These are phyloP conservation scores for Phellopilus nigrolimitatus DNA, from an alignment of 1,284 basidiomycete species.

Conservation along the genomic window DNA sequence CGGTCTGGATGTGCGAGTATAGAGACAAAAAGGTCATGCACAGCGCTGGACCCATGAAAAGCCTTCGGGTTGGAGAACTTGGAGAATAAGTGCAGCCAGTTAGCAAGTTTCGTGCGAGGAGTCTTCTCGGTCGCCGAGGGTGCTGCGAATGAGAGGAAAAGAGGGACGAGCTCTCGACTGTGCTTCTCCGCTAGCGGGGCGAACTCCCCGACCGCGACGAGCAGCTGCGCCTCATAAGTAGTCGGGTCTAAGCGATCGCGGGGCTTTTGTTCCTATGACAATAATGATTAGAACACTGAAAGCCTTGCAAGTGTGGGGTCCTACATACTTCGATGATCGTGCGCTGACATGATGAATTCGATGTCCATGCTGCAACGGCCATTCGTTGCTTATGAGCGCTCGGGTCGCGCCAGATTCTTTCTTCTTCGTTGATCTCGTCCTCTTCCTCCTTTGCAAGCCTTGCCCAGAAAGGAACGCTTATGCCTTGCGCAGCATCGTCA, in stretches of 20 bases:
- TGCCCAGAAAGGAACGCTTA: constrained; percentile 26
- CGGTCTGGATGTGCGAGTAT: constrained; percentile 88
- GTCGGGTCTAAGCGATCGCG: constrained; percentile 68
- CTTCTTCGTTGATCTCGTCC: constrained; percentile 56
- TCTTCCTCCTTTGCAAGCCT: constrained; percentile 23
- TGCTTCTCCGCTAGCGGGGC: constrained; percentile 77
- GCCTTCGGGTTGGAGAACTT: constrained; percentile 92
- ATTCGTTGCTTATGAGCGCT: constrained; percentile 57
- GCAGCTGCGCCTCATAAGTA: constrained; percentile 79
- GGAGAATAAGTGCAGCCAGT: constrained; percentile 84
- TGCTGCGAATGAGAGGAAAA: constrained; percentile 63
- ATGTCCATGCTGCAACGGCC: constrained; percentile 42
- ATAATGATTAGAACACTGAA: constrained; percentile 6
- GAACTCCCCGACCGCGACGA: constrained; percentile 63
- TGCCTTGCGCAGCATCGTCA: constrained; percentile 21
- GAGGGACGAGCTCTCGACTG: constrained; percentile 74
- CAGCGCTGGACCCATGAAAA: constrained; percentile 62
- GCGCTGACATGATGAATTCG: constrained; percentile 23
- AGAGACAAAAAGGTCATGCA: constrained; percentile 66
- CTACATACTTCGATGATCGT: constrained; percentile 34
- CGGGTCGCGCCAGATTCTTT: constrained; percentile 70
- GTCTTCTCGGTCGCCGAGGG: constrained; percentile 39
- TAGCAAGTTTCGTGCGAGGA: constrained; percentile 53
- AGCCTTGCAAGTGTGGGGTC: constrained; percentile 31
- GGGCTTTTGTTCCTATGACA: constrained; percentile 48